Conservation (phyloP, 169 alveolate species). For the Plasmodium gonderi region DNA sequence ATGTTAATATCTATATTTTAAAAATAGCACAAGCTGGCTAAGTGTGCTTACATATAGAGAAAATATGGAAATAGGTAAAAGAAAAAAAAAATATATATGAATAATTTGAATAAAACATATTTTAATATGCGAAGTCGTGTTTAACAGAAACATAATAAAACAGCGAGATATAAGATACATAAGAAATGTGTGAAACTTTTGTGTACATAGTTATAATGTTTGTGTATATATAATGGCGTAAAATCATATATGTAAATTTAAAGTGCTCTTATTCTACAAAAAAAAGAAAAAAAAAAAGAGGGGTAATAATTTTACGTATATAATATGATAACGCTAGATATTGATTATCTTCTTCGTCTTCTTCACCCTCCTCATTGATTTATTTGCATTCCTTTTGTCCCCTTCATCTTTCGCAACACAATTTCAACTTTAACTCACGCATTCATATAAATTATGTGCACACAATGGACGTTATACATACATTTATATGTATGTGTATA, state of each 20-base stretch:
- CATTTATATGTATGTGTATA: neutral
- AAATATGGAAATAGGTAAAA: neutral
- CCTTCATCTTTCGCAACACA: neutral
- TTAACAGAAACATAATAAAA: constrained; percentile 38
- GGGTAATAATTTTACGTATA: neutral
- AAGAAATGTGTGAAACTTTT: neutral
- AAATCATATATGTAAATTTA: constrained; percentile 7
- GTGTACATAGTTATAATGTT: neutral
- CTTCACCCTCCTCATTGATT: neutral
- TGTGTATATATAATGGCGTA: neutral
- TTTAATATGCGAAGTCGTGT: neutral
- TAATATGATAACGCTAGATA: neutral
- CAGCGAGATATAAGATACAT: neutral
- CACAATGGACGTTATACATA: no score
- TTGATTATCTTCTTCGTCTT: neutral
- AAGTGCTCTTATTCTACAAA: neutral
- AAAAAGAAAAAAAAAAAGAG: neutral
- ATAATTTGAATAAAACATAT: constrained; percentile 22
- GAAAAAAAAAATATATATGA: neutral
- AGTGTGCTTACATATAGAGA: neutral
- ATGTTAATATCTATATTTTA: constrained; percentile 37
- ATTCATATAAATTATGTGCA: no score
- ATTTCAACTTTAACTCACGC: neutral
- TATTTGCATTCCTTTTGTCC: neutral
- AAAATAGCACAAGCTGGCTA: constrained; percentile 20